These are phyloP conservation scores for Phalaenopsis hybrid DNA, from an alignment of 116 monocot species.

Conservation along the genomic window DNA sequence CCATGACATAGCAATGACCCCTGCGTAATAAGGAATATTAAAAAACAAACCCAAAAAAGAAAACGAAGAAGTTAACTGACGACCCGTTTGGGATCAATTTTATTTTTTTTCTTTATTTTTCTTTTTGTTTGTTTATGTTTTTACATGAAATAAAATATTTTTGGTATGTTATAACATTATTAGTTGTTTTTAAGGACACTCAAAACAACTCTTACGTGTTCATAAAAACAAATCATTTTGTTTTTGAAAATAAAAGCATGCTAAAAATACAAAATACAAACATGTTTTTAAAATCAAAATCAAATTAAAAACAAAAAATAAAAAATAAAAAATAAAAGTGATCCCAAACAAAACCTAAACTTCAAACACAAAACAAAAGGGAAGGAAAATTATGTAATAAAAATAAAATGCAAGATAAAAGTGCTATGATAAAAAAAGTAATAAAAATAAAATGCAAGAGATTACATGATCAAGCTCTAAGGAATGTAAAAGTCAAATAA, in stretches of 20 bases:
- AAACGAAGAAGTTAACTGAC: not conserved
- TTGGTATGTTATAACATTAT: no score
- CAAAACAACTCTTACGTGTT: no score
- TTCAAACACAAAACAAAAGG: not conserved
- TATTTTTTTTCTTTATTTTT: no score
- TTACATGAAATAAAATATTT: no score
- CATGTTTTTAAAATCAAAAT: not conserved
- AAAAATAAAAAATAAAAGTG: no score
- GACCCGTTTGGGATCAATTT: no score
- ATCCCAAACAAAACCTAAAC: not conserved
- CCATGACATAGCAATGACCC: constrained; percentile 99
- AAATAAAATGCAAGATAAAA: not conserved
- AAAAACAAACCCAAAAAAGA: not conserved
- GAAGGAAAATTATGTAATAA: no score
- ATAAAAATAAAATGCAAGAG: not conserved
- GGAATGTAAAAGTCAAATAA: no score
- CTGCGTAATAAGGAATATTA: constrained; percentile 21
- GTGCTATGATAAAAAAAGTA: not conserved
- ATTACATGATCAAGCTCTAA: not conserved
- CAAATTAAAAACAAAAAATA: no score
- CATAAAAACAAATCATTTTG: not conserved
- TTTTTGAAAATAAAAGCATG: not conserved
- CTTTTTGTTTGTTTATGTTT: no score
- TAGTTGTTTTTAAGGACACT: no score
- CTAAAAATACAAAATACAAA: not conserved